Percentiles rank a stretch among this genome's conserved stretches.
These are phyloP conservation scores for Trametes sanguinea DNA, from an alignment of 768 basidiomycete species.

Conservation along the genomic window DNA sequence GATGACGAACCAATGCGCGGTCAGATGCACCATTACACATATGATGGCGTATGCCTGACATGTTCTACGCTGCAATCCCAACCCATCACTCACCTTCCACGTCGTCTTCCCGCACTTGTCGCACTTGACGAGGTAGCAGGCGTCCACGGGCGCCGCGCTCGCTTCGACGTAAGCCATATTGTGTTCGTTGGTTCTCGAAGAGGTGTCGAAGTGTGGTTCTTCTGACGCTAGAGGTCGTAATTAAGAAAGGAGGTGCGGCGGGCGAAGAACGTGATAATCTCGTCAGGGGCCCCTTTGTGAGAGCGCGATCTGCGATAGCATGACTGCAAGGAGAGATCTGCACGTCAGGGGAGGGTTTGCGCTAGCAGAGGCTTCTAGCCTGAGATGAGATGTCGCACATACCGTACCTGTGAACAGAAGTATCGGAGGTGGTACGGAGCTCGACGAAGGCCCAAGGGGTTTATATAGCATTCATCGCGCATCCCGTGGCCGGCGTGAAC, in stretches of 20 bases:
- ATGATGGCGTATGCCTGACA: too few relatives aligned
- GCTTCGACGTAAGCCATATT: constrained; percentile 19
- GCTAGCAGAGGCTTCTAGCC: neutral
- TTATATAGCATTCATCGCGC: neutral
- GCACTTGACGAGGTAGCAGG: constrained; percentile 62
- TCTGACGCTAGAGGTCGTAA: too few relatives aligned
- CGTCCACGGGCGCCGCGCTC: constrained; percentile 43
- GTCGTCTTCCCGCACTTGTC: constrained; percentile 65
- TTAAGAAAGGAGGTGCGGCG: too few relatives aligned
- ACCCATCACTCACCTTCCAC: constrained; percentile 52
- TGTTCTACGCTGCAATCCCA: too few relatives aligned
- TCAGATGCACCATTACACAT: too few relatives aligned
- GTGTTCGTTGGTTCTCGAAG: too few relatives aligned
- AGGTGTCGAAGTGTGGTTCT: too few relatives aligned
- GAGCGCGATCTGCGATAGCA: neutral
- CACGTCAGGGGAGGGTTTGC: neutral
- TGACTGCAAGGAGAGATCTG: neutral
- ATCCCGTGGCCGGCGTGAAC: neutral
- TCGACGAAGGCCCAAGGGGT: neutral
- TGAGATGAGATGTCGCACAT: too few relatives aligned
- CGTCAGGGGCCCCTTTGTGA: neutral
- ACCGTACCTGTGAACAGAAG: too few relatives aligned
- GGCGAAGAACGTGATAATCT: too few relatives aligned
- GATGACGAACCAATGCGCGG: too few relatives aligned
- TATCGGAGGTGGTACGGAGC: too few relatives aligned